Evolutionary conservation across 306 rosid species (phyloP).

Genomic region (Argentina anserina): DNA sequence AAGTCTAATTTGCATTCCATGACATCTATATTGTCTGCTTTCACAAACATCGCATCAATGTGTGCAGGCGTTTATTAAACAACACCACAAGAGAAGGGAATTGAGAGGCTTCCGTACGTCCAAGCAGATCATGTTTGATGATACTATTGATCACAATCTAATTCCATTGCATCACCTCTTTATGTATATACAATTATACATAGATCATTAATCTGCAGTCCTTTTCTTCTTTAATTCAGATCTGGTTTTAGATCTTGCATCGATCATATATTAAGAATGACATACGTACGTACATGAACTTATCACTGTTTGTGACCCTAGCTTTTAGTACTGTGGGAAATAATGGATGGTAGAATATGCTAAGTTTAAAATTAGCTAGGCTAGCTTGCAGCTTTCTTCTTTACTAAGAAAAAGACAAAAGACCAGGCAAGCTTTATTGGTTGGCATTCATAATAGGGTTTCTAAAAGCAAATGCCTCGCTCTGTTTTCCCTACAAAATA

Average conservation of each 20-base stretch:
- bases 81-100: neutral
- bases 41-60: neutral
- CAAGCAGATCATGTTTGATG: conserved; percentile 2
- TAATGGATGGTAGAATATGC: neutral
- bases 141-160: neutral
- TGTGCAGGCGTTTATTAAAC: neutral
- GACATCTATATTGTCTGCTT: neutral
- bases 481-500: neutral
- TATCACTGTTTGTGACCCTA: neutral
- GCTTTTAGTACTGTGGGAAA: neutral
- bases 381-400: conserved; percentile 2
- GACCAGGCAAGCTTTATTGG: neutral
- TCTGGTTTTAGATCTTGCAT: neutral
- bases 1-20: neutral
- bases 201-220: neutral
- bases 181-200: neutral
- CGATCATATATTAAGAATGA: neutral
- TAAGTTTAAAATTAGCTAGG: neutral
- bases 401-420: conserved; percentile 6
- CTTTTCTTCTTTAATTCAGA: neutral
- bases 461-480: neutral
- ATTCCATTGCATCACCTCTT: neutral
- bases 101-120: neutral
- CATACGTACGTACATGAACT: neutral
- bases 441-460: conserved; percentile 1